Evolutionary conservation across 768 basidiomycete species (phyloP).

Genomic region (Amanita pseudoporphyria): DNA sequence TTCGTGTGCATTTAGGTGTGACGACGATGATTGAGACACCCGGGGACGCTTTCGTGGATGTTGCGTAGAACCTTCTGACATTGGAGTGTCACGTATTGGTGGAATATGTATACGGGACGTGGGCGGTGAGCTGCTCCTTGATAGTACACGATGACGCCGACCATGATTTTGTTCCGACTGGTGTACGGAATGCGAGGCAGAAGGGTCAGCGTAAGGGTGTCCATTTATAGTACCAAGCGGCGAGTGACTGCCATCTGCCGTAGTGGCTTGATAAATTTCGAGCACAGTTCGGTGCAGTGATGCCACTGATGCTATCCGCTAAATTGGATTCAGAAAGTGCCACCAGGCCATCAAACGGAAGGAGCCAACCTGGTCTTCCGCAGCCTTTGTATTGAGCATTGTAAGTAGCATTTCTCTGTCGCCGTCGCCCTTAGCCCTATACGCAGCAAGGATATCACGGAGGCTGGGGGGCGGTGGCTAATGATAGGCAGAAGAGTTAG

Average conservation of each 20-base stretch:
- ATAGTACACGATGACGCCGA: slow-evolving; percentile 23
- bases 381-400: slow-evolving; percentile 85
- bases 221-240: slow-evolving; percentile 17
- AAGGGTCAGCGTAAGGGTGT: slow-evolving; percentile 32
- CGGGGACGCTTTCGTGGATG: slow-evolving; percentile 58
- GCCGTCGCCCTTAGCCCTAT: slow-evolving; percentile 78
- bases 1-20: slow-evolving; percentile 31
- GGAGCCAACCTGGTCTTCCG: slow-evolving; percentile 78
- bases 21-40: slow-evolving; percentile 39
- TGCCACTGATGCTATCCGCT: slow-evolving; percentile 67
- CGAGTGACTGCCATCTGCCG: slow-evolving; percentile 9
- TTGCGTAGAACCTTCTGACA: slow-evolving; percentile 24
- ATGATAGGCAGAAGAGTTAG: not conserved
- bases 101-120: slow-evolving; percentile 21
- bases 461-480: slow-evolving; percentile 74
- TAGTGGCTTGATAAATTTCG: slow-evolving; percentile 38
- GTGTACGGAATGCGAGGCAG: slow-evolving; percentile 27
- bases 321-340: not conserved
- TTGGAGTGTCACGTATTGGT: slow-evolving; percentile 23
- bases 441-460: slow-evolving; percentile 80
- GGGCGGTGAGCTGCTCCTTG: slow-evolving; percentile 33
- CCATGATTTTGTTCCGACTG: slow-evolving; percentile 21
- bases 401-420: slow-evolving; percentile 88
- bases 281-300: slow-evolving; percentile 64
- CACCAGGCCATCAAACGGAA: not conserved